Evolutionary conservation across 768 basidiomycete genomes (phyloP), one percentile per base, ranked within the genome.

Genomic region (Boletus sensibilis): DNA sequence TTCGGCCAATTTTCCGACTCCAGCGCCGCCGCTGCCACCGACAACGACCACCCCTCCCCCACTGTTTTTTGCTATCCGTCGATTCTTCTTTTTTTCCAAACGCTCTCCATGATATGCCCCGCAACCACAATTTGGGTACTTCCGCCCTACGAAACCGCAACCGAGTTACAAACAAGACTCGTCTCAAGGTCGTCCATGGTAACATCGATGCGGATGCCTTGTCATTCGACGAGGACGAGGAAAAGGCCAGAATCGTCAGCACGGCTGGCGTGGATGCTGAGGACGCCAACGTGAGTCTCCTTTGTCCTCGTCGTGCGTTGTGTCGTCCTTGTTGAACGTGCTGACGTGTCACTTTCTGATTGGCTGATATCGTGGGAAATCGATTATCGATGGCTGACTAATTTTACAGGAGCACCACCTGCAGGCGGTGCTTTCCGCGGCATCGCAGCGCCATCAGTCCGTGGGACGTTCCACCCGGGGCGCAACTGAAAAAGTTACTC

Each of bases 221-320:
- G 61, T 82, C 90, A 55, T 84, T 90, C 61, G 90, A 91, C 46
- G 92, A 93, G 67, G 92, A 94, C 65, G 88, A 91, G 65, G 88
- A 90, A 77, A 89, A 88, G 79, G 88, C 87, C 65, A 82, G 85
- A 72, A 83, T 87, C 60, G 83, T 92, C 61, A 86, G 79, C 45
- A 92, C 90, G 21, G 88, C 90, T 41, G 92, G 92, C 64, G 92
- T 94, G 67, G 92, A 94, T 71, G 88, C 88, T 69, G 92, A 94
- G 78, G 92, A 94, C 68, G 91, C 92, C 73, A 92, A 93, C 75
- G 92, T 94, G 79, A 86, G 91, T 82, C 66, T 38, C 63, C 63
- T 64, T 68, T 65, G 69, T 70, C 67, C 57, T 66, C 66, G 55
- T 69, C 65, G 64, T 72, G 69, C 62, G 67, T 65, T 63, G 60